Evolutionary conservation across 176 grass and related monocot species (phyloP).

Genomic region (sorghum (Sorghum bicolor)): Sorghum_bicolor_NCBIv3 NC_012871.2:74081501-74082000

Average conservation of each 20-base stretch:
- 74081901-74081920: neutral
- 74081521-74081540: constrained; percentile 22
- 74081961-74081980: neutral
- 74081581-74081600: neutral
- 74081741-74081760: neutral
- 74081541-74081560: constrained; percentile 28
- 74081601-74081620: constrained; percentile 30
- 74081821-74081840: neutral
- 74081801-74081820: neutral
- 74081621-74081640: constrained; percentile 1
- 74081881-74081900: neutral
- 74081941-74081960: neutral
- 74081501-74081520: constrained; percentile 21
- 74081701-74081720: neutral
- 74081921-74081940: neutral
- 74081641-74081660: neutral
- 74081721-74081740: neutral
- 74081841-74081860: neutral
- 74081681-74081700: constrained; percentile 10
- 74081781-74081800: neutral
- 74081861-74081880: too few relatives aligned
- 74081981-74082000: neutral
- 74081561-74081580: neutral
- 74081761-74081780: neutral
- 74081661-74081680: constrained; percentile 2